A percentile compares a stretch with the other conserved stretches of the same genome.
phyloP scores from a whole-genome alignment of 2,329 filamentous ascomycete genomes.

The Trichophyton benhamiae region DNA sequence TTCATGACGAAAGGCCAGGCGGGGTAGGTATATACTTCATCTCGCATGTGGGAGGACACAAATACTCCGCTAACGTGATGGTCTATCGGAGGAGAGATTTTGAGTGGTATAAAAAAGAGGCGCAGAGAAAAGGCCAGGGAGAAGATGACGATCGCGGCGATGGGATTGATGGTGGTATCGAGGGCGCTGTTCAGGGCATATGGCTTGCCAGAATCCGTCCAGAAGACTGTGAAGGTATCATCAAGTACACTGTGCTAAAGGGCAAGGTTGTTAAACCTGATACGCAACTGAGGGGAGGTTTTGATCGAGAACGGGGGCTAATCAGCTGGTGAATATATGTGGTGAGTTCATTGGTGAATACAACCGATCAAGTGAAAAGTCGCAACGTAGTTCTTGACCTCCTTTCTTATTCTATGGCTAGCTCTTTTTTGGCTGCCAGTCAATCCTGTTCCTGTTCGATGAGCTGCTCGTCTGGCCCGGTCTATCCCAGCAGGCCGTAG shows the following conservation, averaged over 20 bases:
- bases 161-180: constrained; percentile 18
- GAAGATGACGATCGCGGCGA: constrained; percentile 10
- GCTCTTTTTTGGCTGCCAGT: background rate
- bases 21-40: constrained; percentile 96
- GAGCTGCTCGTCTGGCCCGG: background rate
- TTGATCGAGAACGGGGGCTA: constrained; percentile 67
- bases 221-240: constrained; percentile 85
- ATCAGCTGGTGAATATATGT: constrained; percentile 61
- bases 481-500: background rate
- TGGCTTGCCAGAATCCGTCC: constrained; percentile 78
- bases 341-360: background rate
- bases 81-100: constrained; percentile 57
- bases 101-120: constrained; percentile 23
- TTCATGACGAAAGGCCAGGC: constrained; percentile 77
- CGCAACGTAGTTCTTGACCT: background rate
- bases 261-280: constrained; percentile 90
- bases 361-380: background rate
- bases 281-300: constrained; percentile 74
- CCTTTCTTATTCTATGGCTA: background rate
- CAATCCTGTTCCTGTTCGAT: background rate
- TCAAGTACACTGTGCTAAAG: constrained; percentile 78
- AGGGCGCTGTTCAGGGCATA: constrained; percentile 73
- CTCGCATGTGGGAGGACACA: constrained; percentile 90
- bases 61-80: constrained; percentile 90
- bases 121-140: constrained; percentile 21